Conservation (phyloP, 2,329 filamentous ascomycete species). For the Fusarium phyllophilum region DNA sequence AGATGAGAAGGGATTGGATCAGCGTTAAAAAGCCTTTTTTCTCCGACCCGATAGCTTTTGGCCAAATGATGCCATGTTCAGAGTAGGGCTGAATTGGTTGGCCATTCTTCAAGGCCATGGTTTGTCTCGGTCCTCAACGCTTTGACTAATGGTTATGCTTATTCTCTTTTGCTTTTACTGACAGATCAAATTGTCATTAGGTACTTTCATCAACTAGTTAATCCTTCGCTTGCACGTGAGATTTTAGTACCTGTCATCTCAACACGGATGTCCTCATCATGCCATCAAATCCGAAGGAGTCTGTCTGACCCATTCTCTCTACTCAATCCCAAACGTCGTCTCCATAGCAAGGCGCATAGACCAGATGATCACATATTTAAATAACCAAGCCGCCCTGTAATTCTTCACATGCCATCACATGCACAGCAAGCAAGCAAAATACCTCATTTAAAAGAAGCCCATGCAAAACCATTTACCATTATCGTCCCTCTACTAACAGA, state of each 20-base stretch:
- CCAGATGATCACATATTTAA: not conserved
- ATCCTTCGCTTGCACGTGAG: constrained; percentile 9
- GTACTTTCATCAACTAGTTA: no score
- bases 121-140: not conserved
- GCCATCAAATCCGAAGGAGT: not conserved
- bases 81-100: constrained; percentile 43
- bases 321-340: constrained; percentile 9
- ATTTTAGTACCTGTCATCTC: constrained; percentile 17
- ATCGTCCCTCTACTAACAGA: constrained; percentile 26
- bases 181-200: not conserved
- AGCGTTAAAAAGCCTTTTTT: not conserved
- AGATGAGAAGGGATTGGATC: constrained; percentile 18
- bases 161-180: not conserved
- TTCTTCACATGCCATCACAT: not conserved
- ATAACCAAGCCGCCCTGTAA: not conserved
- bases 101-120: constrained; percentile 30
- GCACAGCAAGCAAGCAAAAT: not conserved
- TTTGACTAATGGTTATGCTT: not conserved
- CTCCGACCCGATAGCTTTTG: not conserved
- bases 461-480: constrained; percentile 25
- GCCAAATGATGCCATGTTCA: not conserved
- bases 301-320: not conserved
- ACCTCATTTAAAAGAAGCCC: not conserved
- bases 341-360: constrained; percentile 1
- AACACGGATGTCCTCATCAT: not conserved